These are phyloP conservation scores for Colletotrichum trifolii DNA, from an alignment of 2,329 filamentous ascomycete species.

Conservation along the genomic window DNA sequence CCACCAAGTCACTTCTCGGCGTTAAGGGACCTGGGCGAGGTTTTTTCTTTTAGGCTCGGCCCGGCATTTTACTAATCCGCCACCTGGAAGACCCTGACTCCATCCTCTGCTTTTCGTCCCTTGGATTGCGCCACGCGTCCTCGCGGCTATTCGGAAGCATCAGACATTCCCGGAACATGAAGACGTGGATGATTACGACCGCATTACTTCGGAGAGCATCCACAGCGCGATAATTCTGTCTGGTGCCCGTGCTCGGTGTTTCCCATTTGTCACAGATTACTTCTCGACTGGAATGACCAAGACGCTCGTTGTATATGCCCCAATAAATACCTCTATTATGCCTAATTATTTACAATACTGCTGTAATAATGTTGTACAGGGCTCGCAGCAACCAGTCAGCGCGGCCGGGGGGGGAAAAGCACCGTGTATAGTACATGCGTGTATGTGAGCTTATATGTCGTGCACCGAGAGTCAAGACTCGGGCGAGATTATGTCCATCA, in stretches of 20 bases:
- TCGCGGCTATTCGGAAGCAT: slow-evolving; percentile 6
- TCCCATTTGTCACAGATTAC: too few relatives aligned
- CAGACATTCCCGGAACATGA: background rate
- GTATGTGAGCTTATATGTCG: slow-evolving; percentile 13
- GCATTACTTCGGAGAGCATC: too few relatives aligned
- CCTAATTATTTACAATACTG: slow-evolving; percentile 29
- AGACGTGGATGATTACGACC: background rate
- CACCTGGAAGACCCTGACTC: slow-evolving; percentile 7
- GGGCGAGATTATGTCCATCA: slow-evolving; percentile 16
- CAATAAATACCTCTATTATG: slow-evolving; percentile 34
- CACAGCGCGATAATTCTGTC: too few relatives aligned
- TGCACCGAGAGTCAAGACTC: background rate
- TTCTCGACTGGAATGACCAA: too few relatives aligned
- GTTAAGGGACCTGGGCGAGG: slow-evolving; percentile 6
- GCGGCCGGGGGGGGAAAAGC: slow-evolving; percentile 3
- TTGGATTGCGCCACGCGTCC: background rate
- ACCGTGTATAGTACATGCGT: background rate
- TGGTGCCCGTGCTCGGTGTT: too few relatives aligned
- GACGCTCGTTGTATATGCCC: background rate
- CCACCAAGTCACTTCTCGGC: slow-evolving; percentile 17
- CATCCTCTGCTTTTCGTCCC: slow-evolving; percentile 28
- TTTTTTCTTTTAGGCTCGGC: slow-evolving; percentile 7
- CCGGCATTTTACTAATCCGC: slow-evolving; percentile 36
- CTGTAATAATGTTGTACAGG: slow-evolving; percentile 6
- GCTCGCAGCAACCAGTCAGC: slow-evolving; percentile 12